Evolutionary conservation across 1,284 basidiomycete genomes (phyloP).

Genomic region (Ustilago curta): DNA sequence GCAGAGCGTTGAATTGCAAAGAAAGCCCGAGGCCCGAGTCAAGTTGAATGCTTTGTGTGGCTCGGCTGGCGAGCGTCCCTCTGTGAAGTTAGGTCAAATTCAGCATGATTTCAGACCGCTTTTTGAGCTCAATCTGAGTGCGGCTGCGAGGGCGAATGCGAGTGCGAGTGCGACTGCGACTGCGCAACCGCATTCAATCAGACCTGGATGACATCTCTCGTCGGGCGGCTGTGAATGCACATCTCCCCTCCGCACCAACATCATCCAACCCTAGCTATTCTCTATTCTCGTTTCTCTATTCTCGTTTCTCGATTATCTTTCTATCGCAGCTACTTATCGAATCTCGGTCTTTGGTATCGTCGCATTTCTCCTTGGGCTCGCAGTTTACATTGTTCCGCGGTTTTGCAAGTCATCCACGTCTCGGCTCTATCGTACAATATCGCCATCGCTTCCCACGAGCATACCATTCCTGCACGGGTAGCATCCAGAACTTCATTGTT

Average conservation of each 20-base stretch:
- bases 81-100: not conserved
- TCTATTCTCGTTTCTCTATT: not conserved
- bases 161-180: too few species aligned
- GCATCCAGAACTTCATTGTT: not conserved
- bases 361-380: constrained; percentile 4
- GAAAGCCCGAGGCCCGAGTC: constrained; percentile 12
- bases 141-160: too few species aligned
- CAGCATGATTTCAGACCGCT: not conserved
- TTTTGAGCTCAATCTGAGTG: too few species aligned
- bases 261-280: not conserved
- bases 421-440: constrained; percentile 12
- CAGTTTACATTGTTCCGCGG: constrained; percentile 17
- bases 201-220: not conserved
- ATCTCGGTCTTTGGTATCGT: constrained; percentile 2
- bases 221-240: not conserved
- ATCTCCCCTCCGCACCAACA: constrained; percentile 2
- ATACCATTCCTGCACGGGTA: constrained; percentile 4
- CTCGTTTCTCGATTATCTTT: not conserved
- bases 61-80: not conserved
- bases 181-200: not conserved
- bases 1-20: constrained; percentile 2
- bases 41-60: constrained; percentile 22
- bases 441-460: constrained; percentile 13
- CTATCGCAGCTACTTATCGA: not conserved
- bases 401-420: constrained; percentile 7